phyloP scores from a whole-genome alignment of 768 basidiomycete species.

The Amanita muscaria region DNA sequence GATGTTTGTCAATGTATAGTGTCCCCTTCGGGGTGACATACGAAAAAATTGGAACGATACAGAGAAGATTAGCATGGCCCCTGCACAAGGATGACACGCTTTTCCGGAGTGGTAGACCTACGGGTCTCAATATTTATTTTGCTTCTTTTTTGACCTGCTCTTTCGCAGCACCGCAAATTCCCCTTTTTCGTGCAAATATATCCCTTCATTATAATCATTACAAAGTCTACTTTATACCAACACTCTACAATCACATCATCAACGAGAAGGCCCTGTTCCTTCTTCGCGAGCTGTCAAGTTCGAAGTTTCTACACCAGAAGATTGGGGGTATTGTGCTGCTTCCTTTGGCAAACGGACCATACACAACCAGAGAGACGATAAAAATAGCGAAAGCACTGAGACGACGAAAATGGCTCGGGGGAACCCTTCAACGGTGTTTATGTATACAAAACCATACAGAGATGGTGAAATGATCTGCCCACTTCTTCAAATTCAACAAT shows the following conservation, averaged over 20 bases:
- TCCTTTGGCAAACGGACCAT: no score
- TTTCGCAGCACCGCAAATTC: no score
- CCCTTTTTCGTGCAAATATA: no score
- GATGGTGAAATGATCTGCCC: slow-evolving; percentile 63
- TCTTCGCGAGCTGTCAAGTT: no score
- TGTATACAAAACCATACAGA: slow-evolving; percentile 64
- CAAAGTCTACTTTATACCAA: no score
- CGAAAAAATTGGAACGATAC: slow-evolving; percentile 99
- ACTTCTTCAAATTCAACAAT: slow-evolving; percentile 24
- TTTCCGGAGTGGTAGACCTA: slow-evolving; percentile 83
- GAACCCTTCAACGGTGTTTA: slow-evolving; percentile 59
- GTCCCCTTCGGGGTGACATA: slow-evolving; percentile 91
- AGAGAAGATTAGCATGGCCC: slow-evolving; percentile 99
- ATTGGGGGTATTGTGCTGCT: no score
- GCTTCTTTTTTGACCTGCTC: no score
- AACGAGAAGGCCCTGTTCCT: no score
- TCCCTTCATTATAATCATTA: no score
- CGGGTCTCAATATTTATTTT: slow-evolving; percentile 52
- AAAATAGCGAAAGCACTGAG: not conserved
- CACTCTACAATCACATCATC: no score
- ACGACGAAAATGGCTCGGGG: slow-evolving; percentile 57
- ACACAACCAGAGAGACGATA: not conserved
- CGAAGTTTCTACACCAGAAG: no score
- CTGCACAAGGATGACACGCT: slow-evolving; percentile 99
- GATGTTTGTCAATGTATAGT: slow-evolving; percentile 11